These are phyloP conservation scores for Apiosordaria backusii DNA, from an alignment of 495 filamentous ascomycete species.

Conservation along the genomic window DNA sequence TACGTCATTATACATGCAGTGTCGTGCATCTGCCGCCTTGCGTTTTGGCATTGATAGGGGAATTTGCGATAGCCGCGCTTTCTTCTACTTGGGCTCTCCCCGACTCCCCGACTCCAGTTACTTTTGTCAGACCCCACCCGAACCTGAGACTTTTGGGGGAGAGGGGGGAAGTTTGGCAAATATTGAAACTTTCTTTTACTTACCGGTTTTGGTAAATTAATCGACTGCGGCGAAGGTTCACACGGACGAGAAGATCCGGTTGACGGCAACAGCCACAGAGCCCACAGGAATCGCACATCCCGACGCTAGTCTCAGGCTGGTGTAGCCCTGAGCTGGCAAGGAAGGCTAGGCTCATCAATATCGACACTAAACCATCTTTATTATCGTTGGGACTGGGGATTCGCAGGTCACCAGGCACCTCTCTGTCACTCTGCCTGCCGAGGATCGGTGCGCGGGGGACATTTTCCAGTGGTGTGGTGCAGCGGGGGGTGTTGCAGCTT, in stretches of 20 bases:
- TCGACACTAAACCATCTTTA: not conserved
- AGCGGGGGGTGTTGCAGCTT: too few species aligned
- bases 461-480: not conserved
- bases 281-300: not conserved
- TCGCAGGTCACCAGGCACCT: not conserved
- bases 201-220: not conserved
- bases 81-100: not conserved
- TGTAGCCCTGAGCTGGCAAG: not conserved
- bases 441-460: not conserved
- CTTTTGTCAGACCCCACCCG: not conserved
- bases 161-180: not conserved
- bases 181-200: not conserved
- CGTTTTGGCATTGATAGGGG: not conserved
- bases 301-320: not conserved
- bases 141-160: not conserved
- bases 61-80: not conserved
- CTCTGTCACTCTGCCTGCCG: not conserved
- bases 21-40: slow-evolving; percentile 9
- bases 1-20: slow-evolving; percentile 12
- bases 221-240: not conserved
- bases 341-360: not conserved
- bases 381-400: not conserved
- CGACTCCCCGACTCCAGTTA: not conserved
- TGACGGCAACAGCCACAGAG: not conserved
- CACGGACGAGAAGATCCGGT: not conserved